Base-by-base conservation (phyloP, 1,284 basidiomycete species). In the Amylostereum areolatum region DNA sequence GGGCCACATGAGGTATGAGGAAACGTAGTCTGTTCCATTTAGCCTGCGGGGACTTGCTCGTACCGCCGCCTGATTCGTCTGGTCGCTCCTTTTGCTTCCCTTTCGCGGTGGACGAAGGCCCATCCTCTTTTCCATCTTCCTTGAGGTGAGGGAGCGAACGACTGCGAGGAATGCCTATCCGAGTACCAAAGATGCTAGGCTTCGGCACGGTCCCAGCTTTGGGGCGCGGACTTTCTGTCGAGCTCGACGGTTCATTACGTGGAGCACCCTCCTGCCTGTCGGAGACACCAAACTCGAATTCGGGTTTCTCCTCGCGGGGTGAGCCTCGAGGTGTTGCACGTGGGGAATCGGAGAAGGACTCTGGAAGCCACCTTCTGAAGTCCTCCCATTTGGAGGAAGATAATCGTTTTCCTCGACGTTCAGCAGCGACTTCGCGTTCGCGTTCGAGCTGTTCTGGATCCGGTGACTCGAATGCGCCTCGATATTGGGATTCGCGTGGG, bases 11-110 rank as follows among this genome's bases (percentile, higher is more conserved):
- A 7, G 87, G 84, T n/a, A 89, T 59, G 27, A 89, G 65, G 5
- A 81, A 80, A 30, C 80, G 81, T 31, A 89, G 62, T 35, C 75
- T 75, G 39, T 68, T 67, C 86, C 86, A 89, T 54, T 71, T 80
- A 7, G 70, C 59, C 28, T 59, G 55, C 5, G 55, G 49, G 30
- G 53, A 53, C 28, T 56, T 57, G 40, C 47, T 52, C 4, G 7
- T 25, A 7, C 25, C 30, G 24, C 28, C 28, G 39, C 11, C 24
- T n/a, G 33, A 3, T 29, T 36, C 7, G 39, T 28, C 28, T 39
- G 36, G 33, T n/a, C 43, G 12, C 6, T 44, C 45, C 7, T 33
- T 30, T 18, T 48, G 42, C 12, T 55, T 53, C 35, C 46, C 40
- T 52, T 54, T 5, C 24, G 37, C 31, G 7, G 27, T 28, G 11